Conservation (phyloP, 371 early-diverging fungal species). For the Mucor sp. region DNA sequence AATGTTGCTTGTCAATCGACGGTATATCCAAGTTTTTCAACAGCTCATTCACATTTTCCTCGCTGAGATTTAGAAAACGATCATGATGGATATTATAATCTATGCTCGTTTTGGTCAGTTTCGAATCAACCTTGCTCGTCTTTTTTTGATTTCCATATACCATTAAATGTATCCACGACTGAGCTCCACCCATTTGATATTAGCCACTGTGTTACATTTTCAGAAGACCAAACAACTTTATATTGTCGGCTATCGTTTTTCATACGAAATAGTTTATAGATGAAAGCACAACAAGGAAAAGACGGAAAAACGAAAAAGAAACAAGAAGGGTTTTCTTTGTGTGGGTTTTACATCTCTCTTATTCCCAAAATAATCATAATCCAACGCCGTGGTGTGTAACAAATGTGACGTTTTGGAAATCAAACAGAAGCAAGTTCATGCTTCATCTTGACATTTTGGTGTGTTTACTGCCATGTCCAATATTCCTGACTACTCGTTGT, state of each 20-base stretch:
- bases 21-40: constrained; percentile 7
- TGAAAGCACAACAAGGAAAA: constrained; percentile 2
- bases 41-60: constrained; percentile 13
- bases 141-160: background rate
- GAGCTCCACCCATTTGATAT: constrained; percentile 15
- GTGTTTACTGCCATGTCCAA: too few relatives aligned
- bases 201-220: constrained; percentile 20
- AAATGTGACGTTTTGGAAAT: constrained; percentile 9
- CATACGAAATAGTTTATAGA: constrained; percentile 8
- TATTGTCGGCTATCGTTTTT: constrained; percentile 5
- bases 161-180: constrained; percentile 10
- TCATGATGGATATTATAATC: constrained; percentile 22
- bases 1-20: constrained; percentile 11
- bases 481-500: too few relatives aligned
- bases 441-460: too few relatives aligned
- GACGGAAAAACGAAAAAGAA: constrained; percentile 4
- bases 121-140: background rate
- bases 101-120: background rate
- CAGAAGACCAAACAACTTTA: constrained; percentile 16
- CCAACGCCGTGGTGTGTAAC: constrained; percentile 13
- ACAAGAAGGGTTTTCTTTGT: background rate
- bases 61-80: constrained; percentile 17
- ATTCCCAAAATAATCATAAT: too few relatives aligned
- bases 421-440: background rate
- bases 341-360: background rate